Conservation (phyloP, 1,284 basidiomycete genomes). For the Puccinia hordei region DNA sequence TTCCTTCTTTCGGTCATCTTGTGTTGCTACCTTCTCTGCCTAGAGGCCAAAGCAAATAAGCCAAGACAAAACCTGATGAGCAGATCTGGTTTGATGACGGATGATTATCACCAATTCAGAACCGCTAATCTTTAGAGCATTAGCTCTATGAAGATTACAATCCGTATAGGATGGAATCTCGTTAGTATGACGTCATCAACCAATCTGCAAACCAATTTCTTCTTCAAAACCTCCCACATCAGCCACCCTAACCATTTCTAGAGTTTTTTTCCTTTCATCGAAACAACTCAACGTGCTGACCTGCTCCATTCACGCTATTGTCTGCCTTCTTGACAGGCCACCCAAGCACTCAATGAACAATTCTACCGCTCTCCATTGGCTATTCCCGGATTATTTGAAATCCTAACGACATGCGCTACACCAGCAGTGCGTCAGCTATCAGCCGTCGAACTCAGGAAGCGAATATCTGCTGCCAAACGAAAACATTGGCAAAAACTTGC, state of each 20-base stretch:
- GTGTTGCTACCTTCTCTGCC: not conserved
- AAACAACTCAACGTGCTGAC: not conserved
- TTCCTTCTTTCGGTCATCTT: not conserved
- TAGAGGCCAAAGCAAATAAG: not conserved
- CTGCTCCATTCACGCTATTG: too few relatives aligned
- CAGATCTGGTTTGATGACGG: slow-evolving; percentile 16
- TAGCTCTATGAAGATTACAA: slow-evolving; percentile 45
- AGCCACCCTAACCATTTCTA: not conserved
- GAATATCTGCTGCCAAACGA: slow-evolving; percentile 76
- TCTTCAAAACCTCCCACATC: not conserved
- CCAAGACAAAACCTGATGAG: not conserved
- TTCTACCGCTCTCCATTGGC: slow-evolving; percentile 89
- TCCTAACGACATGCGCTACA: slow-evolving; percentile 81
- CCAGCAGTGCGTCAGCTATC: slow-evolving; percentile 80
- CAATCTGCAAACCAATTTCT: not conserved
- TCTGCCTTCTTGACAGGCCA: too few relatives aligned
- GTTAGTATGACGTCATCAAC: slow-evolving; percentile 49
- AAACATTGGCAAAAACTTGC: slow-evolving; percentile 79
- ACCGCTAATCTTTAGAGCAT: slow-evolving; percentile 48
- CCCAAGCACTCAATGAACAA: slow-evolving; percentile 81
- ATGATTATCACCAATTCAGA: slow-evolving; percentile 51
- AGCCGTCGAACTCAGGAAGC: slow-evolving; percentile 96
- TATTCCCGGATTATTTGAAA: slow-evolving; percentile 86
- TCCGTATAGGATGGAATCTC: slow-evolving; percentile 50
- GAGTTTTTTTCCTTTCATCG: too few relatives aligned